Base-by-base conservation (phyloP, 2,329 filamentous ascomycete species). In the Trichoderma sp. region DNA sequence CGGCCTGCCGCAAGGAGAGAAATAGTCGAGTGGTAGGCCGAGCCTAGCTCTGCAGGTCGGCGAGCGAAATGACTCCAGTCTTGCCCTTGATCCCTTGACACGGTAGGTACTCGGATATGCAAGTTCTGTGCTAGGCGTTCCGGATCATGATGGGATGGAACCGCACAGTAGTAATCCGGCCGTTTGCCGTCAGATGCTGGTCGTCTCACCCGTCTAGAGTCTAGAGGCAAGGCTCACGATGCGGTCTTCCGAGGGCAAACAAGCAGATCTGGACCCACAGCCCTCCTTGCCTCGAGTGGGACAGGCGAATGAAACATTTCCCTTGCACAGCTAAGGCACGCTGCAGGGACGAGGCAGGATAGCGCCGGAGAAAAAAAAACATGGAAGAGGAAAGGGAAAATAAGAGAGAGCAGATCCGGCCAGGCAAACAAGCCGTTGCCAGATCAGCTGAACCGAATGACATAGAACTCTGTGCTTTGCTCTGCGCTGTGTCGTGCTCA, bases 281-380 rank as follows among this genome's bases (percentile, higher is more conserved):
- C 26, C 17, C 66, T 62, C 66, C 57, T 69, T 69, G 57, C 53
- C 36, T 67, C 53, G 66, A 32, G 66, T 47, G 57, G 47, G 39
- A 34, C 63, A 36, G 43, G 28, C 28, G 34, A 66, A 62, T 59
- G 65, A 68, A 62, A 61, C 66, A 43, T 61, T 59, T 68, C 66
- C 66, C 66, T 69, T 62, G 66, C 66, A 69, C 66, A 62, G 57
- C 55, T 47, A 32, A 69, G 66, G 57, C 66, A 69, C 36, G 66
- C 66, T 69, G 66, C 66, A 69, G 66, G 66, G 66, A 53, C 66
- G 43, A 50, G 34, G 57, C 66, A 23, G 15, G 43, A 58, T 67
- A 58, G 64, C 64, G 64, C 55, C 53, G 57, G 55, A 47, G 65
- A 59, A 43, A 68, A 68, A 43, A 43, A 30, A 39, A 11, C 15